Evolutionary conservation across 108 stramenopile species (phyloP).

Genomic region (Conticribra weissflogii): DNA sequence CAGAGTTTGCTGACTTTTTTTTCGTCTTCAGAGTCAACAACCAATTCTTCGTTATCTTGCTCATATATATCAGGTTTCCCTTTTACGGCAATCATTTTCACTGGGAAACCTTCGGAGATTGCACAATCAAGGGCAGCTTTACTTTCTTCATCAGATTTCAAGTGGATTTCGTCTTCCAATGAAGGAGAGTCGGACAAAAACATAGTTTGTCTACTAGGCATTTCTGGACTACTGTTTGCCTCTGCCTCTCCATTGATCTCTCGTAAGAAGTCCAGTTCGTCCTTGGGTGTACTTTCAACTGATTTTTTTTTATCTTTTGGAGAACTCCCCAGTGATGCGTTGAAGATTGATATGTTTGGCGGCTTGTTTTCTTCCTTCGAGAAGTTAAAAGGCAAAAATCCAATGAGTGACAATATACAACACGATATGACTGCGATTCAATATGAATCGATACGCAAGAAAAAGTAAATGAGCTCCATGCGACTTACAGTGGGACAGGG

Average conservation of each 20-base stretch:
- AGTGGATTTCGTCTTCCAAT: too few species aligned
- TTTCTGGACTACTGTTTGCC: neutral
- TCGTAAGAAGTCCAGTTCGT: conserved; percentile 12
- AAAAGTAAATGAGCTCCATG: too few species aligned
- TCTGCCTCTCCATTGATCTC: conserved; percentile 13
- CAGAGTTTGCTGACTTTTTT: too few species aligned
- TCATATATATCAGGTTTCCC: neutral
- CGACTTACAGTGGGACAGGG: too few species aligned
- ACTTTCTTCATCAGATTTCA: neutral
- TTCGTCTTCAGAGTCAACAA: neutral
- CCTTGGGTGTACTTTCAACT: conserved; percentile 8
- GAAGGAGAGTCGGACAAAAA: neutral
- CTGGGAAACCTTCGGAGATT: neutral
- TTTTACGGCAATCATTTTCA: neutral
- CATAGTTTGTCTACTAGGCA: neutral
- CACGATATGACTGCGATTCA: too few species aligned
- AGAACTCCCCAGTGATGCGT: neutral
- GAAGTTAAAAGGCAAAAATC: too few species aligned
- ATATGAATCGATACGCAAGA: too few species aligned
- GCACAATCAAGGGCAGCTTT: neutral
- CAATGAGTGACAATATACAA: too few species aligned
- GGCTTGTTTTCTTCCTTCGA: neutral
- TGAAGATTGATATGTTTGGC: neutral
- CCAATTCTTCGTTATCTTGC: neutral
- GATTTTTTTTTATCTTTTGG: neutral